These are phyloP conservation scores for Globomyces pollinis-pini DNA, from an alignment of 192 early-diverging fungal genomes.

Conservation along the genomic window DNA sequence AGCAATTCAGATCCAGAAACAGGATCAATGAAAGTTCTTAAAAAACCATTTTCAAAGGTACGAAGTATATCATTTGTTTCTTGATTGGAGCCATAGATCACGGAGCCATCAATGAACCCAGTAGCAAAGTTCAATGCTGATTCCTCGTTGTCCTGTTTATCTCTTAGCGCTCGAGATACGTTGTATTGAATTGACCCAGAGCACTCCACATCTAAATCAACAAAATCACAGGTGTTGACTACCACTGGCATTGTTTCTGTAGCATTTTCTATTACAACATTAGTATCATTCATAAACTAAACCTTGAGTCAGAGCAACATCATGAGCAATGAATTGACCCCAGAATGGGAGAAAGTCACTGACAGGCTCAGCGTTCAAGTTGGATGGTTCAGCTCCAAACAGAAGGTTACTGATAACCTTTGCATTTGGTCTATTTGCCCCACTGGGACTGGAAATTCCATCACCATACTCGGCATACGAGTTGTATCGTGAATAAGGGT, in stretches of 20 bases:
- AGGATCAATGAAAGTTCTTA: slow-evolving; percentile 2
- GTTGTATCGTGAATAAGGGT: neutral
- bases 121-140: neutral
- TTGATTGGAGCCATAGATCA: neutral
- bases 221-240: slow-evolving; percentile 20
- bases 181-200: neutral
- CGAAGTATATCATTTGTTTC: neutral
- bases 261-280: neutral
- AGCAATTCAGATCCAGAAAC: neutral
- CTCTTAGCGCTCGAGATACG: neutral
- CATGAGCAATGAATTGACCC: slow-evolving; percentile 14
- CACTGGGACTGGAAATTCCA: slow-evolving; percentile 1
- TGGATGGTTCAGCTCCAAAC: slow-evolving; percentile 9
- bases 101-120: neutral
- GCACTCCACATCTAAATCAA: slow-evolving; percentile 1
- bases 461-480: neutral
- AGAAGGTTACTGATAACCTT: slow-evolving; percentile 15
- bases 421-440: slow-evolving; percentile 20
- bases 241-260: slow-evolving; percentile 21
- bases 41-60: neutral
- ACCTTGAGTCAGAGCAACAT: slow-evolving; percentile 17
- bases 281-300: too few species aligned
- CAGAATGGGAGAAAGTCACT: slow-evolving; percentile 21
- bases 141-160: neutral
- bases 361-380: neutral